Conservation (phyloP, 805 yeast genomes). For the Isabelozyma rhagii region DNA sequence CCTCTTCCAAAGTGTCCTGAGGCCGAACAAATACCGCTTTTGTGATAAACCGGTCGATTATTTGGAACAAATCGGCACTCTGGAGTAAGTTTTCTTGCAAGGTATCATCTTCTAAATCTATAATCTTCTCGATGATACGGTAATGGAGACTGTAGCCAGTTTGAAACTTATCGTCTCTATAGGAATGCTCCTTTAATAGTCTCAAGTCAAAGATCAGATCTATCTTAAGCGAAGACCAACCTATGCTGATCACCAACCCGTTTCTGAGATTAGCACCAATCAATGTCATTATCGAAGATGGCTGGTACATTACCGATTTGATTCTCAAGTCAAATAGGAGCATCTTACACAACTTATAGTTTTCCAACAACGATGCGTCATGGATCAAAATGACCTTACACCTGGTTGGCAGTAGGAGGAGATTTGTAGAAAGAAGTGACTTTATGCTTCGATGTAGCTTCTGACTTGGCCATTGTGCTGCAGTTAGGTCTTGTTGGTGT, state of each 20-base stretch:
- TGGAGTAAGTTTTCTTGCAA: slow-evolving; percentile 6
- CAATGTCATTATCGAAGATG: slow-evolving; percentile 15
- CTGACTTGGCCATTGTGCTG: not conserved
- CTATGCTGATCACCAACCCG: slow-evolving; percentile 27
- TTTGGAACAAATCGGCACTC: slow-evolving; percentile 10
- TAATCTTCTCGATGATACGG: slow-evolving; percentile 9
- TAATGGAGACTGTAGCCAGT: slow-evolving; percentile 18
- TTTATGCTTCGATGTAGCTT: not conserved
- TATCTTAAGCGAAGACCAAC: slow-evolving; percentile 21
- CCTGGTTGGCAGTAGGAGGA: slow-evolving; percentile 15
- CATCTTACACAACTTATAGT: slow-evolving; percentile 12
- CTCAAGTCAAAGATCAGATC: slow-evolving; percentile 22
- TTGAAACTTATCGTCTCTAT: not conserved
- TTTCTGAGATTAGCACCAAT: slow-evolving; percentile 16
- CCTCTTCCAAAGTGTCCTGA: not conserved
- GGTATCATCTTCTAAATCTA: slow-evolving; percentile 7
- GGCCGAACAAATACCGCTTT: slow-evolving; percentile 8
- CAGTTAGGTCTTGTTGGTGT: not conserved
- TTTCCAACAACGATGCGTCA: slow-evolving; percentile 11
- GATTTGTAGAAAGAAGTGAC: not conserved
- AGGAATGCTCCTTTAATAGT: slow-evolving; percentile 5
- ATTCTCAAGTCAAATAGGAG: slow-evolving; percentile 20
- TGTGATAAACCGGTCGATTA: slow-evolving; percentile 13
- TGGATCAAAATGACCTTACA: slow-evolving; percentile 20
- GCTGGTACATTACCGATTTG: slow-evolving; percentile 19